Evolutionary conservation across 768 basidiomycete genomes (phyloP), one percentile per base, ranked within the genome.

Genomic region (Rhodosporidiobolus sp.): DNA sequence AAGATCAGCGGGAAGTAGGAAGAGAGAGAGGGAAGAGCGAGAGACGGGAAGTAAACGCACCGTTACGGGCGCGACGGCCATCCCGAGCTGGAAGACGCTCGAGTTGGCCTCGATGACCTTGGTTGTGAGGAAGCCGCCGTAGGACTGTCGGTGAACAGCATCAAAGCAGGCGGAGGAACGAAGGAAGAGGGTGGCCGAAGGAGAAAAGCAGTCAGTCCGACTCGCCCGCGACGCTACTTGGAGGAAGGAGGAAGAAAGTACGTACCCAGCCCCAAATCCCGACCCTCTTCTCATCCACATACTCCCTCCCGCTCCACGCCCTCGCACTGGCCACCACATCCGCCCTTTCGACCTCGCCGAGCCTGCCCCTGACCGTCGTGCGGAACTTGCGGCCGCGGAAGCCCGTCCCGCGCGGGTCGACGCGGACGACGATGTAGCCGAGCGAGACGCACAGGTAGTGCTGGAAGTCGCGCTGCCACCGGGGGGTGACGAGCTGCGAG

Each of bases 211-310:
- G 50, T 59, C 8, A 61, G 35, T 24, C 48, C 4, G 19, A 1
- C 5, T 10, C 26, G 7, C 16, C 24, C 26, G 10, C 26, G 34
- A 7, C 8, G 38, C 7, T 7, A 43, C 38, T 14, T 14, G 38
- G 28, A 10, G 46, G 14, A 35, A 48, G 6, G 12, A 14, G 30
- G 11, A 32, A 45, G 30, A 54, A 16, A 20, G 28, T 16, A 83
- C 90, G 79, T 73, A 93, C 92, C 95, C 96, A 98, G 54, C 96
- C 96, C 94, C 94, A 97, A 62, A 98, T 89, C 0, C 95, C 96
- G 58, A 98, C 90, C 56, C 93, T 84, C 80, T 86, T 87, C 50
- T 87, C 84, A 80, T 99, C 96, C 3, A 98, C 90, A 79, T 97
- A 98, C 24, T 86, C 84, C 81, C 90, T 91, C 75, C 87, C 84